Evolutionary conservation across 768 basidiomycete genomes (phyloP).

Genomic region (Pisolithus marmoratus): DNA sequence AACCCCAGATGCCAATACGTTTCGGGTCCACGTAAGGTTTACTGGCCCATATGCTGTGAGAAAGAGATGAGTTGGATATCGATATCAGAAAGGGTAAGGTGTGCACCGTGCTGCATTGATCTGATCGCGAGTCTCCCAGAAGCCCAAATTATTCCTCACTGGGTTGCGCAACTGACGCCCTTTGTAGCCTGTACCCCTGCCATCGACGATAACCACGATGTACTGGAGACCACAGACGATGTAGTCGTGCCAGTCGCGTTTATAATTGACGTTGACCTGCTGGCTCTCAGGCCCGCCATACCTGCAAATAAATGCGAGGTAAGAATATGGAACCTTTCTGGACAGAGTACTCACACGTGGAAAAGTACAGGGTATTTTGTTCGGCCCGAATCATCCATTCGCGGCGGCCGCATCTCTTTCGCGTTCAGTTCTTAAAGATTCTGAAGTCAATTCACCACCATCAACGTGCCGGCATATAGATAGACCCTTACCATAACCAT

Average conservation of each 20-base stretch:
- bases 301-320: conserved; percentile 30
- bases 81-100: conserved; percentile 6
- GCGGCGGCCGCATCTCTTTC: conserved; percentile 84
- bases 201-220: conserved; percentile 84
- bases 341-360: conserved; percentile 49
- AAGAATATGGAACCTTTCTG: conserved; percentile 1
- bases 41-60: conserved; percentile 67
- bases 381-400: conserved; percentile 91
- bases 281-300: conserved; percentile 93
- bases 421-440: conserved; percentile 70
- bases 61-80: background rate
- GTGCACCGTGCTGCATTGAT: conserved; percentile 79
- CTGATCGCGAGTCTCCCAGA: conserved; percentile 86
- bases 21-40: conserved; percentile 84
- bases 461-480: conserved; percentile 11
- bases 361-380: conserved; percentile 95
- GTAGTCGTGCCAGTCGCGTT: conserved; percentile 83
- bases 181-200: conserved; percentile 89
- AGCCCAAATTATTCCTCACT: conserved; percentile 85
- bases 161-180: conserved; percentile 81
- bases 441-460: conserved; percentile 10
- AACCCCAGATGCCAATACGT: conserved; percentile 95
- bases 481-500: conserved; percentile 62
- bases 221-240: conserved; percentile 78
- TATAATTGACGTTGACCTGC: conserved; percentile 58